Conservation (phyloP, 345 rosid genomes). For the Salix suchowensis region DNA sequence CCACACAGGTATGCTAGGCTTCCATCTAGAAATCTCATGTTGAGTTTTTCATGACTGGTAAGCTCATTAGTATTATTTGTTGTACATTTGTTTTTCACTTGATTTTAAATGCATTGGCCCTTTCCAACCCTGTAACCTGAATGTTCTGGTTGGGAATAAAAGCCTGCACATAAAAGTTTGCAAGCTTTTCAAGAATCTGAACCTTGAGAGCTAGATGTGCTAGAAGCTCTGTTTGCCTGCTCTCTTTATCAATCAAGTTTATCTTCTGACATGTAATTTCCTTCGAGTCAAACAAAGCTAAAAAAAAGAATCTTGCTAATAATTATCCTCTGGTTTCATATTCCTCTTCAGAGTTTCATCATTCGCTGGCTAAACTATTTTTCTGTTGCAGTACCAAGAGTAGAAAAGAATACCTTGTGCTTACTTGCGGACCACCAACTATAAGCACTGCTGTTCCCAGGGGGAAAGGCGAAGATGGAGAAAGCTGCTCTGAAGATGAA, state of each 20-base stretch:
- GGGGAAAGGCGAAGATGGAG: conserved; percentile 49
- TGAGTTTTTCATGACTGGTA: not conserved
- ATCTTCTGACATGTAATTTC: not conserved
- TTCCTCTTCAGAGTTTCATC: not conserved
- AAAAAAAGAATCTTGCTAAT: not conserved
- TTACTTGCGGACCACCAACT: conserved; percentile 73
- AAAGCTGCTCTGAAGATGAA: conserved; percentile 63
- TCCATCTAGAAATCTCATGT: not conserved
- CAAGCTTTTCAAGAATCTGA: not conserved
- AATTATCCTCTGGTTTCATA: not conserved
- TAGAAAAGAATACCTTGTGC: conserved; percentile 81
- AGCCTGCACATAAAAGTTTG: not conserved
- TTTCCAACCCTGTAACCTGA: not conserved
- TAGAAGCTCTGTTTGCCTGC: not conserved
- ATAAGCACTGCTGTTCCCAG: conserved; percentile 38
- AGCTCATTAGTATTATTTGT: not conserved
- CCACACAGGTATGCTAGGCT: conserved; percentile 68
- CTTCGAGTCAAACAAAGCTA: not conserved
- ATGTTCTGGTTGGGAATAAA: not conserved
- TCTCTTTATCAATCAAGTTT: not conserved
- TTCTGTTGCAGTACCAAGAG: conserved; percentile 53
- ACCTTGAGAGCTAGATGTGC: not conserved
- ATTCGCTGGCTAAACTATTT: not conserved
- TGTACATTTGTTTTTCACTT: not conserved
- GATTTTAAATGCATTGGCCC: not conserved